These are phyloP conservation scores for Elsinoe fawcettii DNA, from an alignment of 2,329 filamentous ascomycete species.

Conservation along the genomic window DNA sequence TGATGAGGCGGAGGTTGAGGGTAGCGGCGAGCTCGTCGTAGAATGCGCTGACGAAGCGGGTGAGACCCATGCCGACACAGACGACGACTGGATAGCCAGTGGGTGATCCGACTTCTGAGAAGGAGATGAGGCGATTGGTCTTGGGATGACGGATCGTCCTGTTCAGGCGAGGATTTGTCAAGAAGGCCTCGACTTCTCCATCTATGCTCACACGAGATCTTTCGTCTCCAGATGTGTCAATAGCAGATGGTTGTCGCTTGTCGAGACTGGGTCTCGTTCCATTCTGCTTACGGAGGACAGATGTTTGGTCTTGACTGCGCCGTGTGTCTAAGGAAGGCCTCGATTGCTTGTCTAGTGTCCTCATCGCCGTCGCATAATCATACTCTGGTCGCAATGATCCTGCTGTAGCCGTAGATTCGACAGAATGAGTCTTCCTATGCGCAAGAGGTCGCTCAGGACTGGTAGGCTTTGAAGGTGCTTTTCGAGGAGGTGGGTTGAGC, in stretches of 20 bases:
- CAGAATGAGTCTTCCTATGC: neutral
- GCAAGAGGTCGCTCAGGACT: neutral
- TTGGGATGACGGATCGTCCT: conserved; percentile 82
- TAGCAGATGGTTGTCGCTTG: conserved; percentile 20
- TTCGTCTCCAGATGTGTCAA: conserved; percentile 14
- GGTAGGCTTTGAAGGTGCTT: conserved; percentile 11
- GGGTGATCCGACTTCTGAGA: conserved; percentile 91
- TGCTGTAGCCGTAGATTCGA: neutral
- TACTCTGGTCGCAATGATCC: neutral
- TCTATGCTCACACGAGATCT: conserved; percentile 57
- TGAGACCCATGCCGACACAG: conserved; percentile 96
- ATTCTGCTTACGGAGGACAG: neutral
- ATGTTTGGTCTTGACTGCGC: neutral
- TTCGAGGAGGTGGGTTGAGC: conserved; percentile 10
- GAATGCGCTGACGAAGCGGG: conserved; percentile 90
- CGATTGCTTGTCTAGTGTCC: conserved; percentile 4
- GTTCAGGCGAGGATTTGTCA: conserved; percentile 73
- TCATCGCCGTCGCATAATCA: conserved; percentile 1
- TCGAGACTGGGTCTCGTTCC: neutral
- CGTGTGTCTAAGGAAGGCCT: neutral
- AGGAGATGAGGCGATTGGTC: conserved; percentile 81
- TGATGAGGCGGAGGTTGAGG: conserved; percentile 81
- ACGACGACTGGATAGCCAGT: conserved; percentile 89
- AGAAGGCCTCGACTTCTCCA: conserved; percentile 75
- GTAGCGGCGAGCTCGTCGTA: conserved; percentile 92